Evolutionary conservation across 2,329 filamentous ascomycete genomes (phyloP), one percentile per base, ranked within the genome.

Genomic region (Monosporascus sp.): DNA sequence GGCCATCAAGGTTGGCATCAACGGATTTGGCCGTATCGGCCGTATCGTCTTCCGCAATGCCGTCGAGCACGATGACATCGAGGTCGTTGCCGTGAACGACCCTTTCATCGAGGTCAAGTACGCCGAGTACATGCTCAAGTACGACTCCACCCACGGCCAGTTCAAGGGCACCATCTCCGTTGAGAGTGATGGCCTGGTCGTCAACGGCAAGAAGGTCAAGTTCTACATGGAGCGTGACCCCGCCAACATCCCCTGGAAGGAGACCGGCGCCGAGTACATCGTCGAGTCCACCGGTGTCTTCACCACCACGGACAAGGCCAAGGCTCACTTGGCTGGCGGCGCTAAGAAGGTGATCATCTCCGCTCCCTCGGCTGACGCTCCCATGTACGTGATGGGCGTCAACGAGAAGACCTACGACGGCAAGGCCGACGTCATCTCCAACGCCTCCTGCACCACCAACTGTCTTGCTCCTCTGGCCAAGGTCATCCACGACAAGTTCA

Each of bases 391-490:
- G 74, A 95, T 97, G 87, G 94, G 94, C 74, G 94, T 99, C 81
- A 99, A 97, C 85, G 82, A 97, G 79, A 84, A 92, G 76, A 82
- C 78, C 69, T 97, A 97, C 87, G 93, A 89, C 76, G 86, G 88
- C 74, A 89, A 89, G 74, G 84, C 94, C 76, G 80, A 91, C 69
- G 87, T 99, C 75, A 90, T 97, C 81, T 97, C 94, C 80, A 99
- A 99, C 83, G 94, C 94, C 69, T 97, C 94, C 68, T 97, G 94
- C 91, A 99, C 94, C 76, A 97, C 94, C 84, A 99, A 99, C 90
- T 97, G 94, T 87, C 81, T 99, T 78, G 94, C 94, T 76, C 94
- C 94, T 74, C 89, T 99, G 63, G 94, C 94, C 82, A 99, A 97
- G 89, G 91, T 97, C 72, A 86, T 99, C 81, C 82, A 99, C 86